Conservation (phyloP, 1,284 basidiomycete species). For the Pseudomicrostroma phylloplanum region DNA sequence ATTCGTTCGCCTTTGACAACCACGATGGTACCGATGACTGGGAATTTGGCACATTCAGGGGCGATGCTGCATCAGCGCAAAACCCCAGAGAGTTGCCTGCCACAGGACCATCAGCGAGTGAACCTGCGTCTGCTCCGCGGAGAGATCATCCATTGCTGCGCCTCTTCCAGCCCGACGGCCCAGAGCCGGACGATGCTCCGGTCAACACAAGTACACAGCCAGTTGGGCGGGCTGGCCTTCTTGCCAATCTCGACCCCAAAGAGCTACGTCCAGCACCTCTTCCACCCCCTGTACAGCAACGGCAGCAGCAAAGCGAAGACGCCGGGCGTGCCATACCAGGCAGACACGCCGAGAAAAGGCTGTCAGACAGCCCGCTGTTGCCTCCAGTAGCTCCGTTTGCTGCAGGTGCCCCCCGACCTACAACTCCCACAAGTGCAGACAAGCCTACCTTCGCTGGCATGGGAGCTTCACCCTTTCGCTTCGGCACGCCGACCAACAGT, state of each 20-base stretch:
- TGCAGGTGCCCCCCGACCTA: background rate
- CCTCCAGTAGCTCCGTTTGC: too few species aligned
- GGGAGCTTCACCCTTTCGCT: conserved; percentile 43
- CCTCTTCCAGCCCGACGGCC: conserved; percentile 27
- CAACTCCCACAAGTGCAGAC: background rate
- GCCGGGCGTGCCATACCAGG: too few species aligned
- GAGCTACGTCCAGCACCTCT: conserved; percentile 13
- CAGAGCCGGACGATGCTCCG: background rate
- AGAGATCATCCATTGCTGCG: conserved; percentile 34
- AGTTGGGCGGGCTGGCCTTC: background rate
- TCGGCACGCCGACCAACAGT: conserved; percentile 19
- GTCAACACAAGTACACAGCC: background rate
- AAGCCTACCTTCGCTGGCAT: conserved; percentile 37
- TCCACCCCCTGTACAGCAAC: conserved; percentile 8
- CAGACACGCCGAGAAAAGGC: too few species aligned
- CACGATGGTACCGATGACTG: conserved; percentile 32
- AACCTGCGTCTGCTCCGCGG: conserved; percentile 14
- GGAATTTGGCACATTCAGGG: conserved; percentile 26
- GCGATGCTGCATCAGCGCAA: background rate
- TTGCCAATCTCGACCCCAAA: conserved; percentile 11
- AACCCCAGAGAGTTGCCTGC: background rate
- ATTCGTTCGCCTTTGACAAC: conserved; percentile 36
- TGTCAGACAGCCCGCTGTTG: too few species aligned
- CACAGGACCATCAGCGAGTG: background rate
- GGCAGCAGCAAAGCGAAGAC: background rate